A percentile compares a stretch with the other conserved stretches of the same genome.
Conservation (phyloP, 2,329 filamentous ascomycete genomes). For the Pyrenophora seminiperda region DNA sequence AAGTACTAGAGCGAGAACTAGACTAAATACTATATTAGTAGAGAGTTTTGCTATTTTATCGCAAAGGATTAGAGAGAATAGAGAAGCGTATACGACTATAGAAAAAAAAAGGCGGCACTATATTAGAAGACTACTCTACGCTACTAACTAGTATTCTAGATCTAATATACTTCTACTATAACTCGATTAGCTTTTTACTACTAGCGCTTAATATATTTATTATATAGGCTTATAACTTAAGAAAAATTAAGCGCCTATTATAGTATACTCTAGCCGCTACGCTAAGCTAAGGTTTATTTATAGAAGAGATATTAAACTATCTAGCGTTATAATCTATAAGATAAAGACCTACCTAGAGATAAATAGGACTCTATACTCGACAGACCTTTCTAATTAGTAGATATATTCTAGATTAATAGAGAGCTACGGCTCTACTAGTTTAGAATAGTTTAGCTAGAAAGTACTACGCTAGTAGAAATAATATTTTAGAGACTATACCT, state of each 20-base stretch:
- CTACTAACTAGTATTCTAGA: neutral
- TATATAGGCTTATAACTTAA: neutral
- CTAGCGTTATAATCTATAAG: neutral
- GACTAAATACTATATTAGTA: slow-evolving; percentile 4
- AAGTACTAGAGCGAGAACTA: neutral
- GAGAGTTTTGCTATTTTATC: neutral
- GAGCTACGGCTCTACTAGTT: too few species aligned
- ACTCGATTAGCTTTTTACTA: neutral
- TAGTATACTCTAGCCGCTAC: neutral
- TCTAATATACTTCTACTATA: neutral
- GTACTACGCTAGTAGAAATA: too few species aligned
- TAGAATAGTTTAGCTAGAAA: too few species aligned
- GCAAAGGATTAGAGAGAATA: slow-evolving; percentile 2
- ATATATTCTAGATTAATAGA: too few species aligned
- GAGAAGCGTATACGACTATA: neutral
- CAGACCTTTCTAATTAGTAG: too few species aligned
- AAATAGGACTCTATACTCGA: too few species aligned
- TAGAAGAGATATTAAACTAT: neutral
- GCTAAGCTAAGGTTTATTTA: neutral
- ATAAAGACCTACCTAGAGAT: too few species aligned
- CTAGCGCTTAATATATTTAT: neutral
- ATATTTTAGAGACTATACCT: too few species aligned
- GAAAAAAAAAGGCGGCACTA: neutral
- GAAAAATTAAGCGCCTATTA: neutral
- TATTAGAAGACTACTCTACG: slow-evolving; percentile 1